These are phyloP conservation scores for Seiridium unicorne DNA, from an alignment of 2,329 filamentous ascomycete genomes.

Conservation along the genomic window DNA sequence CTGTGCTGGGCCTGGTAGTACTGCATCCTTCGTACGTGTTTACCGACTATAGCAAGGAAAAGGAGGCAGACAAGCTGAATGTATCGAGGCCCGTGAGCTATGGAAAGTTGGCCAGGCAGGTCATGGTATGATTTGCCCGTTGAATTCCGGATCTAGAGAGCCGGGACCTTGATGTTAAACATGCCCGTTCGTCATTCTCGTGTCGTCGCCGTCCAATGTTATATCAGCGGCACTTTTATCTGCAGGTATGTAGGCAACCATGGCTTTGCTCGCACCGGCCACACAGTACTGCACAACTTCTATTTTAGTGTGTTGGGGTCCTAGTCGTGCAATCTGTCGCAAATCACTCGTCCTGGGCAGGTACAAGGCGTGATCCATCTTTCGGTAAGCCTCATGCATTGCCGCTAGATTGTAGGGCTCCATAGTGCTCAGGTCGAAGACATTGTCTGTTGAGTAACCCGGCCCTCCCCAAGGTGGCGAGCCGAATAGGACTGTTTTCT, in stretches of 20 bases:
- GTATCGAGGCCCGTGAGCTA: background rate
- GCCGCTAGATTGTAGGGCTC: constrained; percentile 74
- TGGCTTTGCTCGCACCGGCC: constrained; percentile 81
- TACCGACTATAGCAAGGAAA: background rate
- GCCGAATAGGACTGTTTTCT: constrained; percentile 49
- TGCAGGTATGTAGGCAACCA: constrained; percentile 60
- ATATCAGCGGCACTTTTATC: background rate
- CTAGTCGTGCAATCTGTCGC: constrained; percentile 68
- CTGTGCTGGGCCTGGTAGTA: constrained; percentile 22
- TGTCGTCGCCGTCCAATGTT: background rate
- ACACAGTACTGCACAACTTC: constrained; percentile 90
- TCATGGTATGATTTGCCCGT: background rate
- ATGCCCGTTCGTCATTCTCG: background rate
- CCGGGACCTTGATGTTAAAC: background rate
- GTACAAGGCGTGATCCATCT: constrained; percentile 68
- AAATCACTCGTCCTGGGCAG: constrained; percentile 84
- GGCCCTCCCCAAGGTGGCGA: constrained; percentile 62
- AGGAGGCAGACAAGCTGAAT: background rate
- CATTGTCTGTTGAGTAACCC: constrained; percentile 53
- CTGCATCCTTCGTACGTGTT: constrained; percentile 24
- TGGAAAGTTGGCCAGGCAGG: background rate
- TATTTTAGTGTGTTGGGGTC: constrained; percentile 48
- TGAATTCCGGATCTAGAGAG: background rate
- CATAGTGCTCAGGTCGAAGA: constrained; percentile 87
- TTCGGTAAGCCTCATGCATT: constrained; percentile 61